Base-by-base conservation (phyloP, 129 eudicot species). In the Centella asiatica region DNA sequence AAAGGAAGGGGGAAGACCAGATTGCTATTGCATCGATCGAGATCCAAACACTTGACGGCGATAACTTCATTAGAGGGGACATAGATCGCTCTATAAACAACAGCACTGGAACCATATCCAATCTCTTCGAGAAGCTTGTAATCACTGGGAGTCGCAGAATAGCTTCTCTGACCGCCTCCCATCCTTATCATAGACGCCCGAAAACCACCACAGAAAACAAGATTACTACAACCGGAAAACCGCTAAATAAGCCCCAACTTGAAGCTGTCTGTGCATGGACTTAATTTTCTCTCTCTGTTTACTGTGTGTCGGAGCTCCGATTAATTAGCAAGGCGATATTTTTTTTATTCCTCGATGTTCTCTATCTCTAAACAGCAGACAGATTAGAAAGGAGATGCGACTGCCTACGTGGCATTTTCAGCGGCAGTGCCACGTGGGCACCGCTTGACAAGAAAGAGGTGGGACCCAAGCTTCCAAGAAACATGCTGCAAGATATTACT, bases 1-100 rank as follows among this genome's bases (percentile, higher is more conserved):
- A 18, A 56, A 7, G 11, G 44, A 32, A 32, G 17, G 23, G 14
- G 24, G 18, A 15, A 56, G 6, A 92, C 99, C 78, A 92, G 81
- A 78, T 87, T 92, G 78, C 88, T 87, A 60, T 82, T 82, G 79
- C 88, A 81, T 46, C 99, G 95, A 82, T 92, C 99, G 80, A 92
- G 99, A 92, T 92, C 99, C 96, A 92, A 78, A 62, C 86, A 84
- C 76, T 92, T 92, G 78, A 92, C 87, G 20, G 96, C 99, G 37
- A 92, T 79, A 60, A 85, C 86, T 66, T 92, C 86, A 55, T 92
- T 82, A 62, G 53, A 63, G 1, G 99, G 99, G 36, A 84, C 67
- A 70, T 82, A 85, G 88, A 87, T 87, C 83, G 95, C 96, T 72
- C 99, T 51, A 58, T 70, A 82, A 0, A 92, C 99, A 34, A 87